Base-by-base conservation (phyloP, 805 yeast species). In the Candida yuanshanica region DNA sequence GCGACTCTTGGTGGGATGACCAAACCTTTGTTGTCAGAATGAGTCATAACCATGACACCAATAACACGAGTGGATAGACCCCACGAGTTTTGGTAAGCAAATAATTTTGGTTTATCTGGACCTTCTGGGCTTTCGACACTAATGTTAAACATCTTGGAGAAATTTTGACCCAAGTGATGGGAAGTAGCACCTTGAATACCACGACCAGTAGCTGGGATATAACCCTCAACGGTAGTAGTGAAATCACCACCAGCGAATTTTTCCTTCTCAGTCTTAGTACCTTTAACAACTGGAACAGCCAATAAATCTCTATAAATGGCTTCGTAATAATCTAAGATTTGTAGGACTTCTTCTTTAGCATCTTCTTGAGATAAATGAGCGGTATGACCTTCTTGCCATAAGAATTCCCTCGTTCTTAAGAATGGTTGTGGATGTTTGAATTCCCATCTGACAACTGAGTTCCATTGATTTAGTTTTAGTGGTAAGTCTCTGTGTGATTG, bases 381-480 rank as follows among this genome's bases (percentile, higher is more conserved):
- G 38, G 99, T 93, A 72, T 93, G 99, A 56, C 99, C 99, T 72
- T 93, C 99, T 72, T 93, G 99, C 99, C 99, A 93, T 66, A 93
- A 74, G 70, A 93, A 93, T 70, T 93, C 99, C 72, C 99, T 84
- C 12, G 99, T 95, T 77, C 99, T 85, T 62, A 93, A 71, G 68
- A 93, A 93, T 38, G 99, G 99, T 71, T 93, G 99, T 44, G 99
- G 99, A 67, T 93, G 98, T 74, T 93, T 93, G 72, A 93, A 93
- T 70, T 93, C 99, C 99, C 99, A 93, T 74, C 99, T 84, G 38
- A 93, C 99, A 35, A 93, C 99, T 16, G 97, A 90, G 72, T 95
- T 95, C 99, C 99, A 93, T 71, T 93, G 99, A 74, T 93, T 93
- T 60, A 93, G 77, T 59, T 85, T 86, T 68, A 93, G 74, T 47